Conservation (phyloP, 2,329 filamentous ascomycete genomes). For the Stenocarpella maydis region DNA sequence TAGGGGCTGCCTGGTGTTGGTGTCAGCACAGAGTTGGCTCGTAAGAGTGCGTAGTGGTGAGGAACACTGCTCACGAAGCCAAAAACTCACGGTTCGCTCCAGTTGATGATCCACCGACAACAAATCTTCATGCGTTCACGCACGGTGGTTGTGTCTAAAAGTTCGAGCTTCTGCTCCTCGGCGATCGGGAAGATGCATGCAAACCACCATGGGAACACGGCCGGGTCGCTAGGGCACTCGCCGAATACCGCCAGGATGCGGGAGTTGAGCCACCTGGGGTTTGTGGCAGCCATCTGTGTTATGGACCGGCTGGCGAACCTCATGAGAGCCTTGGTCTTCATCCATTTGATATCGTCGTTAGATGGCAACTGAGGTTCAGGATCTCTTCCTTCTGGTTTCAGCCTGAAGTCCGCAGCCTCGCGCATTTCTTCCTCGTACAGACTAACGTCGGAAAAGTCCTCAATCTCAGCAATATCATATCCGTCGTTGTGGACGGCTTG, state of each 20-base stretch:
- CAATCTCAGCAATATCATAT: slow-evolving; percentile 78
- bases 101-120: slow-evolving; percentile 77
- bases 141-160: slow-evolving; percentile 78
- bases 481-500: slow-evolving; percentile 72
- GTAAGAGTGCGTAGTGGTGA: background rate
- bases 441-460: slow-evolving; percentile 83
- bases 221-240: slow-evolving; percentile 77
- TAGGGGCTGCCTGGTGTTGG: background rate
- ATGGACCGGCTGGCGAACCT: slow-evolving; percentile 73
- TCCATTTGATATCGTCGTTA: slow-evolving; percentile 52
- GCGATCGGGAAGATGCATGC: slow-evolving; percentile 81
- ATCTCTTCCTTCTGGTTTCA: background rate
- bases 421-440: slow-evolving; percentile 80
- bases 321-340: slow-evolving; percentile 77
- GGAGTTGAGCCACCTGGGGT: slow-evolving; percentile 77
- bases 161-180: slow-evolving; percentile 79
- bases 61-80: background rate
- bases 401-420: slow-evolving; percentile 61
- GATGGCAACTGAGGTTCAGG: slow-evolving; percentile 22
- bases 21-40: slow-evolving; percentile 67
- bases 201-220: slow-evolving; percentile 89
- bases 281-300: slow-evolving; percentile 70
- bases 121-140: slow-evolving; percentile 85
- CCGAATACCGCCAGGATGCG: slow-evolving; percentile 79
- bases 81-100: slow-evolving; percentile 57